Conservation (phyloP, 225 moss, liverwort and hornwort genomes). For the Pseudoscleropodium purum region DNA sequence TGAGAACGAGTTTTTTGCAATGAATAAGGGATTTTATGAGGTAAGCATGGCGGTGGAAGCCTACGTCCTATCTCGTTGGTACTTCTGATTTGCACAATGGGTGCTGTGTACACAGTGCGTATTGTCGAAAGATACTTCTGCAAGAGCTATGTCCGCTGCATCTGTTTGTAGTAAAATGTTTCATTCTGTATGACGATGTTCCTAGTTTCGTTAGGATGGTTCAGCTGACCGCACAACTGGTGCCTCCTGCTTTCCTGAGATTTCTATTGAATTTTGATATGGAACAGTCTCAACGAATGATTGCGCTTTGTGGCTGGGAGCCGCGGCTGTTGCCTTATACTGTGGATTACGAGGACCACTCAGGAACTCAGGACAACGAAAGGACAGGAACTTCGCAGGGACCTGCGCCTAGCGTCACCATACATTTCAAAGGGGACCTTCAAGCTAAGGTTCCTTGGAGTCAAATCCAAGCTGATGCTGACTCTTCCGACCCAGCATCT, state of each 20-base stretch:
- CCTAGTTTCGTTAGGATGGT: neutral
- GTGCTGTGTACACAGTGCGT: neutral
- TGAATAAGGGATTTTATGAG: slow-evolving; percentile 59
- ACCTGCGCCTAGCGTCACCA: slow-evolving; percentile 62
- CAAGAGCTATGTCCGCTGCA: neutral
- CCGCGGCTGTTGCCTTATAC: slow-evolving; percentile 74
- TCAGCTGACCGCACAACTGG: neutral
- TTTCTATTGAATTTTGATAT: neutral
- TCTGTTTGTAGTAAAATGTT: neutral
- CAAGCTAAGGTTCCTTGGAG: slow-evolving; percentile 16
- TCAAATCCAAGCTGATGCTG: slow-evolving; percentile 11
- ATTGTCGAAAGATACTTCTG: neutral
- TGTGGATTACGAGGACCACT: slow-evolving; percentile 62
- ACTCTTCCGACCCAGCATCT: slow-evolving; percentile 70
- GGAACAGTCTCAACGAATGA: slow-evolving; percentile 70
- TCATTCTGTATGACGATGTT: neutral
- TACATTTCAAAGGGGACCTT: slow-evolving; percentile 28
- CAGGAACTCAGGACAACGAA: slow-evolving; percentile 28
- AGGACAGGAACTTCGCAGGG: slow-evolving; percentile 41
- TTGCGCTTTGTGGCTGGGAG: slow-evolving; percentile 96
- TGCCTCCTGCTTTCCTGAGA: neutral
- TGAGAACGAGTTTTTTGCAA: slow-evolving; percentile 38
- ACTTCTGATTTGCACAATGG: neutral
- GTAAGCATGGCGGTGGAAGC: slow-evolving; percentile 12
- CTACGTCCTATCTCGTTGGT: neutral